Evolutionary conservation across 1,284 basidiomycete species (phyloP).

Genomic region (Pseudozyma sp.): DNA sequence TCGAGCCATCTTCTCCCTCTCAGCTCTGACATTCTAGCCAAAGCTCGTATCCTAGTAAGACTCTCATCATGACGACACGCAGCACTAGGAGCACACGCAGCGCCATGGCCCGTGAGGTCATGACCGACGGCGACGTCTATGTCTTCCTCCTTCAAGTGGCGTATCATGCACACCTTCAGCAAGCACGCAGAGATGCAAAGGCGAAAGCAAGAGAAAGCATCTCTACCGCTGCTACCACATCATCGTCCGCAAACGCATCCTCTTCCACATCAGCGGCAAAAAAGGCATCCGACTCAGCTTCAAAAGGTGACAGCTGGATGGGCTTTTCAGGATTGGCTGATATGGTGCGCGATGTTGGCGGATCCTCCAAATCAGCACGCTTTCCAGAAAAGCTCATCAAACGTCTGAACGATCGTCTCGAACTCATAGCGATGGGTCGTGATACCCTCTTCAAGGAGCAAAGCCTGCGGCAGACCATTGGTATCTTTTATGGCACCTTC

Average conservation of each 20-base stretch:
- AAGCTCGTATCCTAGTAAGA: neutral
- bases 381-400: conserved; percentile 68
- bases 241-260: conserved; percentile 2
- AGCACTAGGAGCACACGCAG: conserved; percentile 52
- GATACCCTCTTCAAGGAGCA: conserved; percentile 60
- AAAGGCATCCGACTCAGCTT: conserved; percentile 22
- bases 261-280: conserved; percentile 24
- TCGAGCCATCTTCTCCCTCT: neutral
- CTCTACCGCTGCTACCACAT: conserved; percentile 7
- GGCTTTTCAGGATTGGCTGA: conserved; percentile 56
- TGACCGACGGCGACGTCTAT: conserved; percentile 67
- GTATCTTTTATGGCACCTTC: conserved; percentile 65
- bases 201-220: conserved; percentile 34
- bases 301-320: conserved; percentile 56
- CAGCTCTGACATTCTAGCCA: neutral
- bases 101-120: conserved; percentile 32
- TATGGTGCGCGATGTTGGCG: conserved; percentile 54
- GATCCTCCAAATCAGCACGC: conserved; percentile 48
- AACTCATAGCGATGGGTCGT: conserved; percentile 65
- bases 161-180: conserved; percentile 46
- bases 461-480: conserved; percentile 60
- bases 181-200: conserved; percentile 35
- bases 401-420: conserved; percentile 60
- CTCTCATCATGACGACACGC: conserved; percentile 50
- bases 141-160: conserved; percentile 65